Evolutionary conservation across 352 stramenopile genomes (phyloP).

Genomic region (Pseudoperonospora humuli): DNA sequence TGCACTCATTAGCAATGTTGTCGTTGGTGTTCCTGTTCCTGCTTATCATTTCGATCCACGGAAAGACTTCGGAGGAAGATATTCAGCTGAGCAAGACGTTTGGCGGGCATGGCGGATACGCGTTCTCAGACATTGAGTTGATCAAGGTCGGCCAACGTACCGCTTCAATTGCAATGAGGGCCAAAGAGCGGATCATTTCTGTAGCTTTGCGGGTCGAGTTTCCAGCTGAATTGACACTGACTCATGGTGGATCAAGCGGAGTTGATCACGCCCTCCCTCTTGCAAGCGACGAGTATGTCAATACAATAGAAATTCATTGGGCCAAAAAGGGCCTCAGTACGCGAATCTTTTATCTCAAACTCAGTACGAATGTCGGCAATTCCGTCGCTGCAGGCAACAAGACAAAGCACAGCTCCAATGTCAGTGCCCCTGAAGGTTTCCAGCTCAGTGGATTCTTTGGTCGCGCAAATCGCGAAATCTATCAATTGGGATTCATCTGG

Average conservation of each 20-base stretch:
- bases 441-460: constrained; percentile 28
- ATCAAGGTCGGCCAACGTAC: constrained; percentile 15
- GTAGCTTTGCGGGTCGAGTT: constrained; percentile 11
- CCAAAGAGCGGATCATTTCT: constrained; percentile 9
- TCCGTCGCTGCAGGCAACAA: constrained; percentile 10
- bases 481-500: constrained; percentile 26
- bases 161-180: constrained; percentile 16
- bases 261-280: constrained; percentile 16
- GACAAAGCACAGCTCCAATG: constrained; percentile 8
- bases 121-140: constrained; percentile 24
- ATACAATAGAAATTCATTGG: constrained; percentile 26
- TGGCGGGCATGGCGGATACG: constrained; percentile 14
- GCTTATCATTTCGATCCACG: constrained; percentile 2
- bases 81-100: constrained; percentile 20
- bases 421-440: constrained; percentile 18
- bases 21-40: constrained; percentile 13
- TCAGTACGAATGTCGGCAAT: constrained; percentile 16
- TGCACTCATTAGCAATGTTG: constrained; percentile 5
- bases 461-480: constrained; percentile 8
- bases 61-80: constrained; percentile 19
- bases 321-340: constrained; percentile 1
- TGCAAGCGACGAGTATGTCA: constrained; percentile 16
- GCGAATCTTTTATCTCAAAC: constrained; percentile 21
- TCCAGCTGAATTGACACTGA: constrained; percentile 9
- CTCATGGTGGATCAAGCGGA: constrained; percentile 18